Conservation (phyloP, 2,329 filamentous ascomycete species). For the Intubia oerlemansii region DNA sequence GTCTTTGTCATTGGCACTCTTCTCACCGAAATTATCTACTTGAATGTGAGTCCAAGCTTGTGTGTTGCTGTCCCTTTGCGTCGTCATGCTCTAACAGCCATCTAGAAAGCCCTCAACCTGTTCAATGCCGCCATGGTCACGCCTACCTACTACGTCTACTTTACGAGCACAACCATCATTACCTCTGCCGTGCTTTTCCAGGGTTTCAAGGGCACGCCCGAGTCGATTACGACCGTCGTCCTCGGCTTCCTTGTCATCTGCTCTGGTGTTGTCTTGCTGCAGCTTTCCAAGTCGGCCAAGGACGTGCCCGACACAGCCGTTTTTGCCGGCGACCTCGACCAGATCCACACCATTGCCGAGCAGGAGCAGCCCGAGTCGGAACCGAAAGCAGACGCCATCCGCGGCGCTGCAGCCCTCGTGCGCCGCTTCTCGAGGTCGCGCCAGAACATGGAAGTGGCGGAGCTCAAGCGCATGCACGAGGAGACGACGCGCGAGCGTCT, state of each 20-base stretch:
- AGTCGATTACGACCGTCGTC: conserved; percentile 70
- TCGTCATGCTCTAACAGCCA: conserved; percentile 1
- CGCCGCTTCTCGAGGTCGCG: conserved; percentile 58
- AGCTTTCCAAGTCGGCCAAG: conserved; percentile 95
- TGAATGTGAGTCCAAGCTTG: conserved; percentile 62
- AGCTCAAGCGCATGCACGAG: conserved; percentile 56
- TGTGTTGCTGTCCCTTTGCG: conserved; percentile 11
- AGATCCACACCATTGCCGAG: conserved; percentile 86
- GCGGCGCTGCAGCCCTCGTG: conserved; percentile 73
- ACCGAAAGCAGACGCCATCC: conserved; percentile 88
- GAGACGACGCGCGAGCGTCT: conserved; percentile 54
- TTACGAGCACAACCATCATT: conserved; percentile 87
- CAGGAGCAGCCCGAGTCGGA: conserved; percentile 93
- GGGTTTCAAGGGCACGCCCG: conserved; percentile 73
- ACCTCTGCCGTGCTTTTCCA: conserved; percentile 83
- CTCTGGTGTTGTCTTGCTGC: conserved; percentile 72
- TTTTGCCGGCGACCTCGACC: conserved; percentile 80
- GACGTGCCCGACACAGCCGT: conserved; percentile 87
- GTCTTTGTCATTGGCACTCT: conserved; percentile 82
- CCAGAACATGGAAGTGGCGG: conserved; percentile 58
- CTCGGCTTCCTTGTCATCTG: conserved; percentile 91
- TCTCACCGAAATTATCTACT: conserved; percentile 79
- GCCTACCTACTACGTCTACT: conserved; percentile 96
- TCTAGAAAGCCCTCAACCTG: conserved; percentile 95
- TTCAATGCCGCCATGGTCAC: conserved; percentile 96